Conservation (phyloP, 2,329 filamentous ascomycete species). For the Fusarium tricinctum region DNA sequence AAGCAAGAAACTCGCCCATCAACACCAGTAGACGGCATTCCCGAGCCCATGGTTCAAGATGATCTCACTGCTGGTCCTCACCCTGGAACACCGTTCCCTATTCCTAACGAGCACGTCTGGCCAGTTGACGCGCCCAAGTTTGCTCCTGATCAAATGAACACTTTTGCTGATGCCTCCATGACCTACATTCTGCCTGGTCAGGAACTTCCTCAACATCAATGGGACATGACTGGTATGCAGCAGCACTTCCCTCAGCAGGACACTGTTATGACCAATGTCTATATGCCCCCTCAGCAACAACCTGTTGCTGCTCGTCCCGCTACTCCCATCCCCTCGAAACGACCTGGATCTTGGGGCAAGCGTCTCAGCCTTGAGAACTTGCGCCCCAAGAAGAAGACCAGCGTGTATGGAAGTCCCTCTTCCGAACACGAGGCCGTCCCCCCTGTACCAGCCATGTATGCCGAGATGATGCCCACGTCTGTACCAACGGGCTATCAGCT, state of each 20-base stretch:
- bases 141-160: constrained; percentile 56
- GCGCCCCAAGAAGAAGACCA: constrained; percentile 55
- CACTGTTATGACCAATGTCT: constrained; percentile 48
- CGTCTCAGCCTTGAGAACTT: constrained; percentile 56
- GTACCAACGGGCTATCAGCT: constrained; percentile 49
- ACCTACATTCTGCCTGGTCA: constrained; percentile 52
- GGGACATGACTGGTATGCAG: constrained; percentile 48
- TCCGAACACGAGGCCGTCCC: constrained; percentile 49
- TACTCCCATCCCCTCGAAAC: constrained; percentile 57
- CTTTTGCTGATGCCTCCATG: constrained; percentile 51
- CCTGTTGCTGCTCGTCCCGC: constrained; percentile 53
- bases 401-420: constrained; percentile 51
- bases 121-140: constrained; percentile 58
- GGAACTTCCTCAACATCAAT: constrained; percentile 48
- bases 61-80: constrained; percentile 55
- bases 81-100: constrained; percentile 58
- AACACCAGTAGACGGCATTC: constrained; percentile 52
- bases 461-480: constrained; percentile 50
- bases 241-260: constrained; percentile 51
- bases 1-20: constrained; percentile 56
- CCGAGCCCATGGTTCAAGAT: constrained; percentile 54
- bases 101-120: constrained; percentile 57
- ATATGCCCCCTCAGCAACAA: constrained; percentile 42
- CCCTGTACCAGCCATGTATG: constrained; percentile 50
- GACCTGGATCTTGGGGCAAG: constrained; percentile 58